These are phyloP conservation scores for Monilinia laxa DNA, from an alignment of 2,329 filamentous ascomycete genomes.

Conservation along the genomic window DNA sequence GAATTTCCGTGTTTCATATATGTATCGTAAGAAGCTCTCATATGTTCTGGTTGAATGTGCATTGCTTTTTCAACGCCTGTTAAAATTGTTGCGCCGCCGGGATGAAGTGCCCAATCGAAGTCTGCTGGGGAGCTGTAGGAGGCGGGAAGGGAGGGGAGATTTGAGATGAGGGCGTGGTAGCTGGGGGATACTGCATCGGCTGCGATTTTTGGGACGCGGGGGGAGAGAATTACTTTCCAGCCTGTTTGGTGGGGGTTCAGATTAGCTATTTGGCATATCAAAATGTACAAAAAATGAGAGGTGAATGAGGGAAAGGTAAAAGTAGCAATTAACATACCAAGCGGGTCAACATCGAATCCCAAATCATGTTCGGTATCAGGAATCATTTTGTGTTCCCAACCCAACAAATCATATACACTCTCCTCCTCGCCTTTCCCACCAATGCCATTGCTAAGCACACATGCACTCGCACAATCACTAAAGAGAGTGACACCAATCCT, in stretches of 20 bases:
- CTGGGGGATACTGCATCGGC: slow-evolving; percentile 51
- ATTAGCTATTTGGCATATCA: not conserved
- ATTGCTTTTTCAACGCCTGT: slow-evolving; percentile 60
- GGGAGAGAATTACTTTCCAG: slow-evolving; percentile 66
- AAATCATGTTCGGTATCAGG: slow-evolving; percentile 62
- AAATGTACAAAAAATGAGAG: not conserved
- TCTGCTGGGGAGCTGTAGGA: slow-evolving; percentile 50
- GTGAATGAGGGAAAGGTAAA: not conserved
- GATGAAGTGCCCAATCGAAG: slow-evolving; percentile 74
- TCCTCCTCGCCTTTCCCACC: slow-evolving; percentile 43
- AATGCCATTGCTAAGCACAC: slow-evolving; percentile 63
- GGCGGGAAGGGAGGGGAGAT: slow-evolving; percentile 47
- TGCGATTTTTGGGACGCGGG: slow-evolving; percentile 59
- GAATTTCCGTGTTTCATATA: slow-evolving; percentile 69
- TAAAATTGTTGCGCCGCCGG: slow-evolving; percentile 66
- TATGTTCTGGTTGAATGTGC: slow-evolving; percentile 59
- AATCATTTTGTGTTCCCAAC: slow-evolving; percentile 64
- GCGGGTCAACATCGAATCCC: slow-evolving; percentile 63
- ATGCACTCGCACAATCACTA: slow-evolving; percentile 67
- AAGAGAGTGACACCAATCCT: slow-evolving; percentile 67
- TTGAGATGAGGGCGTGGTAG: slow-evolving; percentile 55
- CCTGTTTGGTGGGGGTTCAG: slow-evolving; percentile 40
- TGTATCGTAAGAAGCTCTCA: slow-evolving; percentile 67
- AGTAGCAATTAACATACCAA: slow-evolving; percentile 46
- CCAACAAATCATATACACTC: slow-evolving; percentile 58